These are phyloP conservation scores for Tripterygium wilfordii DNA, from an alignment of 177 flowering plant species.

Conservation along the genomic window DNA sequence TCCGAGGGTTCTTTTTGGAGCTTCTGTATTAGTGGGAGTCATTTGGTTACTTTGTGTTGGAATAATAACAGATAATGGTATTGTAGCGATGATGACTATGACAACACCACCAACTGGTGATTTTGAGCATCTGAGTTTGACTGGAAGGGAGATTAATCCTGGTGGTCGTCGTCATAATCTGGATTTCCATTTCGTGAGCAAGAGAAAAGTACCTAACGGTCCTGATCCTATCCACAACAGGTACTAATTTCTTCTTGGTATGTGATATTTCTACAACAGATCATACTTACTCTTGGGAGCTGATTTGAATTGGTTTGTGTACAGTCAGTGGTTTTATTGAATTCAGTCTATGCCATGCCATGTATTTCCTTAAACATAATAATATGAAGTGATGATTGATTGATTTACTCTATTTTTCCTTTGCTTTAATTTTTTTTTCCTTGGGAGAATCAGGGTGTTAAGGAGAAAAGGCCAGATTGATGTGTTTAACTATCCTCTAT, in stretches of 20 bases:
- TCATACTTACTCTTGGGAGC: too few relatives aligned
- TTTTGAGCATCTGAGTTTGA: conserved; percentile 17
- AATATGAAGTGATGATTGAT: too few relatives aligned
- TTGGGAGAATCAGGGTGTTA: too few relatives aligned
- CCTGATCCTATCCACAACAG: conserved; percentile 94
- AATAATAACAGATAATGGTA: conserved; percentile 18
- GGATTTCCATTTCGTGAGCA: conserved; percentile 50
- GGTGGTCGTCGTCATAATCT: conserved; percentile 18
- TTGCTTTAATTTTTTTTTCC: too few relatives aligned
- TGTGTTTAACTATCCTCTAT: not conserved
- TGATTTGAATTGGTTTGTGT: too few relatives aligned
- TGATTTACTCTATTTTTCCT: too few relatives aligned
- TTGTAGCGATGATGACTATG: conserved; percentile 2
- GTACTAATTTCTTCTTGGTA: conserved; percentile 21
- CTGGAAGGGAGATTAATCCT: conserved; percentile 20
- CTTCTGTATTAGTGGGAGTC: conserved; percentile 23
- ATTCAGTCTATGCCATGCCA: too few relatives aligned
- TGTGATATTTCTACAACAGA: too few relatives aligned
- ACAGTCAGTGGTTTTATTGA: too few relatives aligned
- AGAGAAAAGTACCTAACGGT: conserved; percentile 79
- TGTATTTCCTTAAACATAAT: too few relatives aligned
- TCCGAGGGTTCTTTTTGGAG: conserved; percentile 26
- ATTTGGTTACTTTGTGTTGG: conserved; percentile 30
- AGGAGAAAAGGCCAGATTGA: not conserved
- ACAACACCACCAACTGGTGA: conserved; percentile 16